Base-by-base conservation (phyloP, 495 filamentous ascomycete species). In the Penicillium coffeae region DNA sequence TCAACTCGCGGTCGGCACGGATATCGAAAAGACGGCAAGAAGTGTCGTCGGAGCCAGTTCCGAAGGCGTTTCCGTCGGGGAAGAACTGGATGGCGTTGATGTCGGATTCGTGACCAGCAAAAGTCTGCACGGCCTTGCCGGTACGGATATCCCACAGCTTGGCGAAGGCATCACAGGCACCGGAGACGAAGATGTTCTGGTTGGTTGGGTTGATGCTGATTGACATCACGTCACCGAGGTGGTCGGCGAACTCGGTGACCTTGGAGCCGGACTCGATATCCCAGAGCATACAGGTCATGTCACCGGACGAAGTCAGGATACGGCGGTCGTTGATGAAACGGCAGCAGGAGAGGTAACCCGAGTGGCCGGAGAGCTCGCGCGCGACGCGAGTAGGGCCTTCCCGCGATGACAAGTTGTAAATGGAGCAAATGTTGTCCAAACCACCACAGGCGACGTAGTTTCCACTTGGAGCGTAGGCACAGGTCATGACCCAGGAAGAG, bases 231-330 rank as follows among this genome's bases (percentile, higher is more conserved):
- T 98, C 93, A 66, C 93, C 93, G 19, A 98, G 77, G 64, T 98
- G 93, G 75, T 98, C 93, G 60, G 93, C 94, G 54, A 98, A 98
- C 69, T 98, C 93, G 58, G 90, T 95, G 12, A 96, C 88, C 77
- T 97, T 97, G 38, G 88, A 86, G 19, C 94, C 94, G 0, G 93
- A 92, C 68, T 98, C 93, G 42, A 98, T 89, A 78, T 98, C 93
- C 93, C 93, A 98, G 59, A 97, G 86, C 88, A 97, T 96, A 75
- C 93, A 98, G 40, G 93, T 98, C 94, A 98, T 98, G 63, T 98
- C 93, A 42, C 93, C 93, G 12, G 93, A 98, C 12, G 93, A 98
- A 48, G 93, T 98, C 45, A 98, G 83, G 59, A 98, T 97, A 56
- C 88, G 88, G 57, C 92, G 86, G 76, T 98, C 93, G 67, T 95